Evolutionary conservation across 805 yeast genomes (phyloP), one percentile per base, ranked within the genome.

Genomic region (Hanseniaspora clermontiae): DNA sequence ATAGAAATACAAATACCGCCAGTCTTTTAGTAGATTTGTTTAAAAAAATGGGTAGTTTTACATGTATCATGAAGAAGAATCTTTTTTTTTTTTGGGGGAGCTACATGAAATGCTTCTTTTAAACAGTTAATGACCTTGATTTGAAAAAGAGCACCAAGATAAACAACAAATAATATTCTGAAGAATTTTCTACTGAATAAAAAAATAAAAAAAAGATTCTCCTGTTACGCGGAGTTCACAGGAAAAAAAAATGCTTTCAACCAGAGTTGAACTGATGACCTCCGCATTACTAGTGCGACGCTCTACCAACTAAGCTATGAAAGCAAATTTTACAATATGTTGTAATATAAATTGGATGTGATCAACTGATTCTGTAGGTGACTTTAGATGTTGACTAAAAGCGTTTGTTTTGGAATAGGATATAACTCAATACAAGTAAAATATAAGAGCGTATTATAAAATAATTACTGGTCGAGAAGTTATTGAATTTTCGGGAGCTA

Each of bases 211-310:
- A 38, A 37, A 19, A 49, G n/a, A n/a, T n/a, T n/a, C n/a, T n/a
- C n/a, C n/a, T n/a, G n/a, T n/a, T n/a, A n/a, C n/a, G n/a, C n/a
- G n/a, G n/a, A n/a, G n/a, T n/a, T n/a, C n/a, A n/a, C n/a, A n/a
- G n/a, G n/a, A 49, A 49, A 38, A 38, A 38, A 38, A 37, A 19
- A 49, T 49, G 52, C 52, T 49, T 49, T 38, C 45, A 38, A 49
- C 52, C 52, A 49, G 52, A 49, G 42, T 49, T 42, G 52, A 49
- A 49, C 52, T 49, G 52, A 49, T 49, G 52, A 49, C 42, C 52
- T 49, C 52, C 52, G 42, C 52, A 49, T 49, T 49, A 49, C 52
- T 49, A 49, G 52, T 49, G 52, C 42, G 52, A 49, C 52, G 52
- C 52, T 49, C 42, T 49, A 49, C 52, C 52, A 49, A 49, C 52